These are phyloP conservation scores for Chenopodium suecicum DNA, from an alignment of 148 eudicot species.

Conservation along the genomic window DNA sequence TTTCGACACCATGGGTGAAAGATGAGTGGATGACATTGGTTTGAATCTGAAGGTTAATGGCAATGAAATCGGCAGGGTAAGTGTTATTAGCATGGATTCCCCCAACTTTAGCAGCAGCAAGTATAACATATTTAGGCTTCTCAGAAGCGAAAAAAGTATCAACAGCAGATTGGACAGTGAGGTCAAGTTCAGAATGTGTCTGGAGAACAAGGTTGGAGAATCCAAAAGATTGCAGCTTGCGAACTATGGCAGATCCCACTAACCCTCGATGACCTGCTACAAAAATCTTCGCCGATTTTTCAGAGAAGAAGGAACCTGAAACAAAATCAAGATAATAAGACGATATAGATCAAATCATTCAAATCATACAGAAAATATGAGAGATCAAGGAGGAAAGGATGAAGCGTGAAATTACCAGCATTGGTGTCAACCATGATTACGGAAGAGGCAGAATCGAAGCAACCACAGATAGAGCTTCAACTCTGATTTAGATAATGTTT, in stretches of 20 bases:
- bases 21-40: conserved; percentile 85
- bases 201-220: conserved; percentile 64
- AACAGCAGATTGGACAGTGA: conserved; percentile 72
- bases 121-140: conserved; percentile 71
- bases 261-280: conserved; percentile 97
- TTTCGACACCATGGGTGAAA: conserved; percentile 48
- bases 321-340: neutral
- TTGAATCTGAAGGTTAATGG: conserved; percentile 84
- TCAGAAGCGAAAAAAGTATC: conserved; percentile 70
- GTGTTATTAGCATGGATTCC: conserved; percentile 97
- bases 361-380: neutral
- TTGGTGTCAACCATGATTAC: conserved; percentile 14
- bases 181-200: conserved; percentile 86
- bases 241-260: conserved; percentile 86
- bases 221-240: conserved; percentile 55
- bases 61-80: conserved; percentile 91
- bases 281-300: conserved; percentile 73
- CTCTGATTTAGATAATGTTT: neutral
- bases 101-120: conserved; percentile 99
- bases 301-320: conserved; percentile 36
- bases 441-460: neutral
- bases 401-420: neutral
- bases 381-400: neutral
- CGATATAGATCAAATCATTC: no score
- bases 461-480: neutral